These are phyloP conservation scores for Naumovozyma castellii DNA, from an alignment of 805 yeast species.

Conservation along the genomic window DNA sequence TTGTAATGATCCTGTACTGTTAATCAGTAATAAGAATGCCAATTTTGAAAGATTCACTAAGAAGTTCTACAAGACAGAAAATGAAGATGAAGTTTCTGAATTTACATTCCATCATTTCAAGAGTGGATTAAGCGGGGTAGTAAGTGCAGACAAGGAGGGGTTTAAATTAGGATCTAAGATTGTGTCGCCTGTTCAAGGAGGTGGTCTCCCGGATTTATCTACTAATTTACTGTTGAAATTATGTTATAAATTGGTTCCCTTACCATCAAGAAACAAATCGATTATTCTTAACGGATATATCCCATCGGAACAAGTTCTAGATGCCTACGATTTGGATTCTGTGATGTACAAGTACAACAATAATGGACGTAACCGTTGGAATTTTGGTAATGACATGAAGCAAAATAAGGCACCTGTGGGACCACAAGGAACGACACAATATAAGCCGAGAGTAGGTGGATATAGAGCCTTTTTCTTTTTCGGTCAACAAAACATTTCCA, in stretches of 20 bases:
- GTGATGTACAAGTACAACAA: conserved; percentile 40
- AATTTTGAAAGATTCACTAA: conserved; percentile 30
- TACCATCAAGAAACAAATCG: conserved; percentile 48
- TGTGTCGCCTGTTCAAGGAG: conserved; percentile 31
- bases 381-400: conserved; percentile 29
- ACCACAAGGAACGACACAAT: conserved; percentile 38
- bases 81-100: conserved; percentile 14
- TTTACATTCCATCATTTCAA: conserved; percentile 39
- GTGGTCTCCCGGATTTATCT: conserved; percentile 32
- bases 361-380: conserved; percentile 21
- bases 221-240: conserved; percentile 35
- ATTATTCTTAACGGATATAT: conserved; percentile 76
- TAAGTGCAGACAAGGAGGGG: conserved; percentile 29
- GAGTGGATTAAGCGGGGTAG: conserved; percentile 54
- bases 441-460: conserved; percentile 43
- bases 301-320: conserved; percentile 50
- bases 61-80: conserved; percentile 24
- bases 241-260: conserved; percentile 43
- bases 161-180: conserved; percentile 26
- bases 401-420: conserved; percentile 38
- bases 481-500: conserved; percentile 15
- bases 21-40: conserved; percentile 56
- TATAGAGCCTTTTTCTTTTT: conserved; percentile 36
- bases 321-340: conserved; percentile 58
- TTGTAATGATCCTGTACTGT: conserved; percentile 57